Conservation (phyloP, 75 land plant species). For the Pinus albicaulis region DNA sequence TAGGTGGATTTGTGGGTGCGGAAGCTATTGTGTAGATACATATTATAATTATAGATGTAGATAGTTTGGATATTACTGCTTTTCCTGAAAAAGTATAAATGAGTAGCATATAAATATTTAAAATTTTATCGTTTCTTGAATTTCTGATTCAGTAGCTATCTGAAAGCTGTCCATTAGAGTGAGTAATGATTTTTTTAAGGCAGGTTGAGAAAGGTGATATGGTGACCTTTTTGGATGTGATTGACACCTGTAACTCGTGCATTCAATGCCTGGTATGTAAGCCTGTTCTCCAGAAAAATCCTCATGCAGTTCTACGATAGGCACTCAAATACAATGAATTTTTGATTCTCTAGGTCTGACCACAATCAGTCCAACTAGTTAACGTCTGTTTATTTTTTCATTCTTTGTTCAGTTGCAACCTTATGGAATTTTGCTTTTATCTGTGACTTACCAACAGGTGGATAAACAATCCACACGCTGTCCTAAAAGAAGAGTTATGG, state of each 20-base stretch:
- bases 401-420: neutral
- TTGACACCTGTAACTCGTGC: slow-evolving; percentile 53
- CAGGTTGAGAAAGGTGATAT: slow-evolving; percentile 37
- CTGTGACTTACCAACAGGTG: slow-evolving; percentile 21
- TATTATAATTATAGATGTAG: no score
- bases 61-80: no score
- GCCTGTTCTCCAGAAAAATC: neutral
- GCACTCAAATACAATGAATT: neutral
- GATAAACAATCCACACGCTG: slow-evolving; percentile 54
- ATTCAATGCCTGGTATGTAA: slow-evolving; percentile 38
- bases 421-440: neutral
- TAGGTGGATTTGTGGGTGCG: no score
- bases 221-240: slow-evolving; percentile 49
- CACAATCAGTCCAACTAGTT: neutral
- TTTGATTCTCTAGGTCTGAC: neutral
- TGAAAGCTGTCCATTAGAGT: no score
- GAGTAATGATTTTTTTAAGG: neutral
- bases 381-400: neutral
- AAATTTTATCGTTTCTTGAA: no score
- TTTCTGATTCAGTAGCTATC: no score
- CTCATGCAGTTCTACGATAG: neutral
- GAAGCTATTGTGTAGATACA: no score
- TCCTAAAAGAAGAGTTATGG: slow-evolving; percentile 39
- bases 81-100: no score
- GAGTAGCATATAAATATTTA: no score